Evolutionary conservation across 169 alveolate genomes (phyloP).

Genomic region (Neospora caninum): DNA sequence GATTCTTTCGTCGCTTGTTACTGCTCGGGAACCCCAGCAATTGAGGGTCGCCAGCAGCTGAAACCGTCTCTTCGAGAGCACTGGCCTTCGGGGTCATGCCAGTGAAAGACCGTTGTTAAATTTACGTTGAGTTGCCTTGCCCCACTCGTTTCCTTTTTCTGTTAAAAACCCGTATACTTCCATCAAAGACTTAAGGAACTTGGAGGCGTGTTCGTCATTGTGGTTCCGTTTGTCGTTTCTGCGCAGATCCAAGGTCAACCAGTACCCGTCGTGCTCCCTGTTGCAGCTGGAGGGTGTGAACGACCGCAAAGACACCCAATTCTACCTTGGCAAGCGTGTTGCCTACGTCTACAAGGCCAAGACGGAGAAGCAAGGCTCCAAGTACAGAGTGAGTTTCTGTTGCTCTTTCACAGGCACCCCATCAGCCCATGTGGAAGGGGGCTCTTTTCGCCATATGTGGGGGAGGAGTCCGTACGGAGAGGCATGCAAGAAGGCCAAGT

Average conservation of each 20-base stretch:
- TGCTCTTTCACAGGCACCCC: background rate
- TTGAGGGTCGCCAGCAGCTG: too few species aligned
- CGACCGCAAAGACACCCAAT: conserved; percentile 93
- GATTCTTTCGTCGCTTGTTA: too few species aligned
- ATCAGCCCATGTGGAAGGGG: background rate
- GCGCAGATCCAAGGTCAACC: conserved; percentile 93
- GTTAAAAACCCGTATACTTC: too few species aligned
- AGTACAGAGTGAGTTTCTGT: conserved; percentile 85
- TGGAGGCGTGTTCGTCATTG: too few species aligned
- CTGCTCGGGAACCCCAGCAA: too few species aligned
- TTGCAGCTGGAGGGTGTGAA: conserved; percentile 96
- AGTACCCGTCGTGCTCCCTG: conserved; percentile 94
- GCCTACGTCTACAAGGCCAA: conserved; percentile 98
- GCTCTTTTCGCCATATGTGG: background rate
- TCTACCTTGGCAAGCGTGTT: conserved; percentile 97
- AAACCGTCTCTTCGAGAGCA: too few species aligned
- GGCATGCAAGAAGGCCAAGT: too few species aligned
- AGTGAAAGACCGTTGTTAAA: too few species aligned
- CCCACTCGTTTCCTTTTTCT: too few species aligned
- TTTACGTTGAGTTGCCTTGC: too few species aligned
- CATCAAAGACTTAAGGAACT: too few species aligned
- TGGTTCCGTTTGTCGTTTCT: background rate
- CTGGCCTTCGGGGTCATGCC: background rate
- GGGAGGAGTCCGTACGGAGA: too few species aligned
- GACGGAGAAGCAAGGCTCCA: conserved; percentile 90